A percentile compares a stretch with the other conserved stretches of the same genome.
These are phyloP conservation scores for Pleodorina starrii DNA, from an alignment of 139 green algal species.

Conservation along the genomic window DNA sequence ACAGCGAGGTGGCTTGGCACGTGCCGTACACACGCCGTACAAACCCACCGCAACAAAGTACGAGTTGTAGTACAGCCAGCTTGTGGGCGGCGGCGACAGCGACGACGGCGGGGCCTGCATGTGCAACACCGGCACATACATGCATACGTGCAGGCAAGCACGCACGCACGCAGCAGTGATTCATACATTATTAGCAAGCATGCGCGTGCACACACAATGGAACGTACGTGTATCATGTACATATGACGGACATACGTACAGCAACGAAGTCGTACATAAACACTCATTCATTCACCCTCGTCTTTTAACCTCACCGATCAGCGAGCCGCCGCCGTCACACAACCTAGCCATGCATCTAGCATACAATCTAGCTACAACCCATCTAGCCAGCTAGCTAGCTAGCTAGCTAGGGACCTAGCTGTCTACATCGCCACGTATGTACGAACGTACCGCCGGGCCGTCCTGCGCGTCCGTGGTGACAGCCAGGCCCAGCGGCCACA, in stretches of 20 bases:
- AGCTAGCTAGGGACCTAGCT: no score
- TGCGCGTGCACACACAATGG: no score
- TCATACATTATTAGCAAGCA: not conserved
- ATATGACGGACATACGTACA: no score
- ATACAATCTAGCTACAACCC: no score
- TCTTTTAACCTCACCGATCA: not conserved
- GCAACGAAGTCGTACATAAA: not conserved
- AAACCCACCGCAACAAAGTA: not conserved
- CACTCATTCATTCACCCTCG: not conserved
- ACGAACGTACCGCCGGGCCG: no score
- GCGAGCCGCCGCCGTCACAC: not conserved
- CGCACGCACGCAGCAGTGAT: not conserved
- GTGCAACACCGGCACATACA: not conserved
- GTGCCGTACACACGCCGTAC: no score
- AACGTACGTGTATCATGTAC: no score
- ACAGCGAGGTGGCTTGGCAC: no score
- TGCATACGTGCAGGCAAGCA: not conserved
- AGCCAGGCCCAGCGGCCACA: constrained; percentile 4
- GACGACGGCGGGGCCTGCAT: not conserved
- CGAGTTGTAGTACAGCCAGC: not conserved
- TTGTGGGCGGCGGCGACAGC: not conserved
- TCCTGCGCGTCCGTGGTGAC: not conserved
- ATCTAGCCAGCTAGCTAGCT: no score
- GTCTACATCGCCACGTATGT: no score
- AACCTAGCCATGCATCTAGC: no score